A percentile compares a stretch with the other conserved stretches of the same genome.
These are phyloP conservation scores for Botrytis hyacinthi DNA, from an alignment of 2,329 filamentous ascomycete species.

Conservation along the genomic window DNA sequence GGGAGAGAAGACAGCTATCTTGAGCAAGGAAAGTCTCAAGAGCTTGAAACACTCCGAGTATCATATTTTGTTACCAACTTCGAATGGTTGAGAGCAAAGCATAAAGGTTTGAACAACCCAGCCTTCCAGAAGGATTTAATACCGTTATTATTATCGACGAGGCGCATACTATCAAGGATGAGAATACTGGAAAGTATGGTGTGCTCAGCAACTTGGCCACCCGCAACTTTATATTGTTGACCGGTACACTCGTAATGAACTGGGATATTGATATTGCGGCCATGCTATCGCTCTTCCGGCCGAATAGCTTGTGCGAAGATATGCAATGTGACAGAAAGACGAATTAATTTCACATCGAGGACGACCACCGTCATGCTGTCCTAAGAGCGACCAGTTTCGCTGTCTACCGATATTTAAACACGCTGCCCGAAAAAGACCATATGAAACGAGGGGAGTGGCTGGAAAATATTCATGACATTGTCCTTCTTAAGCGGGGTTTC, in stretches of 20 bases:
- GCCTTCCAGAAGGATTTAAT: neutral
- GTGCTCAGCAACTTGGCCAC: neutral
- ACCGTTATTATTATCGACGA: neutral
- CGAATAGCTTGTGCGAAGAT: neutral
- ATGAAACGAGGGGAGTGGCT: neutral
- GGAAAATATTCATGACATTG: neutral
- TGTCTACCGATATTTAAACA: neutral
- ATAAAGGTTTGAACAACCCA: neutral
- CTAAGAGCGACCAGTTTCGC: neutral
- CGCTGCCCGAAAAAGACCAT: neutral
- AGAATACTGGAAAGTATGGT: neutral
- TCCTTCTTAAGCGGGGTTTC: neutral
- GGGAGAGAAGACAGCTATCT: neutral
- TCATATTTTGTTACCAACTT: neutral
- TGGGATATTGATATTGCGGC: neutral
- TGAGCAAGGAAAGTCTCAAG: neutral
- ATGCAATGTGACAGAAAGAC: neutral
- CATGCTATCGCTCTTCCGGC: neutral
- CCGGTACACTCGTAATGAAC: neutral
- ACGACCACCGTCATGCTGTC: neutral
- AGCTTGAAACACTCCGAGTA: neutral
- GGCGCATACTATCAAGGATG: neutral
- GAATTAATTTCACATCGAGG: neutral
- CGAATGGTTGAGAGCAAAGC: neutral
- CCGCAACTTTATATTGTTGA: neutral